phyloP scores from a whole-genome alignment of 352 stramenopile genomes.

The Phytophthora cactorum region DNA sequence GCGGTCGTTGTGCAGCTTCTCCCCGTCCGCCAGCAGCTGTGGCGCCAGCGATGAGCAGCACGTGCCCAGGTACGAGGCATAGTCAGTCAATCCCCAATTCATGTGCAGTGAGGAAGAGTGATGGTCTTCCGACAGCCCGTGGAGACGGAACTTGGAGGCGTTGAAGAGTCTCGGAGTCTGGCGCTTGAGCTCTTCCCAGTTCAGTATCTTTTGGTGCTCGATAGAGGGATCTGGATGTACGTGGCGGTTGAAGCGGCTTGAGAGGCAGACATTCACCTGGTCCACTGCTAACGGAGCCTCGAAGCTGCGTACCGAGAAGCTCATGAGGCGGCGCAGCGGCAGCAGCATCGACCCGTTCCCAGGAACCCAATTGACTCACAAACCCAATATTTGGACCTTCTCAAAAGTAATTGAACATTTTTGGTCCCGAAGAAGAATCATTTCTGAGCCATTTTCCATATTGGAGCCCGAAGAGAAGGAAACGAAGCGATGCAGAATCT shows the following conservation, averaged over 20 bases:
- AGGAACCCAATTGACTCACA: not conserved
- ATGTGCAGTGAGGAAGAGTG: conserved; percentile 28
- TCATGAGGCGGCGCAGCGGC: conserved; percentile 45
- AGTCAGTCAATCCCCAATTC: conserved; percentile 67
- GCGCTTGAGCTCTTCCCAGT: conserved; percentile 47
- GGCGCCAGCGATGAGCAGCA: conserved; percentile 60
- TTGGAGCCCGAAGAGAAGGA: not conserved
- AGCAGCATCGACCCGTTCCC: conserved; percentile 22
- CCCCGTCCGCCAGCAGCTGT: conserved; percentile 46
- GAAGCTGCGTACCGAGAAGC: conserved; percentile 45
- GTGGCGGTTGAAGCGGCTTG: conserved; percentile 44
- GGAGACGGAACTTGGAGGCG: conserved; percentile 71
- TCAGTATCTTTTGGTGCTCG: conserved; percentile 44
- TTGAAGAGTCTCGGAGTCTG: conserved; percentile 71
- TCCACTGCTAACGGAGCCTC: conserved; percentile 29
- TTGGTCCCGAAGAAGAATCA: conserved; percentile 15
- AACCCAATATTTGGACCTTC: not conserved
- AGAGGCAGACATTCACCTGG: conserved; percentile 57
- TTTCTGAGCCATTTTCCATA: not conserved
- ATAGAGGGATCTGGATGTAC: conserved; percentile 48
- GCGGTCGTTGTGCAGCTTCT: conserved; percentile 25
- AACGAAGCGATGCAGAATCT: conserved; percentile 65
- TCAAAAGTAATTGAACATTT: not conserved
- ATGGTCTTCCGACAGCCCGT: not conserved
- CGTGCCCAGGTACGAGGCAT: conserved; percentile 78